phyloP scores from a whole-genome alignment of 2,329 filamentous ascomycete genomes.

The Penicillium sp. region DNA sequence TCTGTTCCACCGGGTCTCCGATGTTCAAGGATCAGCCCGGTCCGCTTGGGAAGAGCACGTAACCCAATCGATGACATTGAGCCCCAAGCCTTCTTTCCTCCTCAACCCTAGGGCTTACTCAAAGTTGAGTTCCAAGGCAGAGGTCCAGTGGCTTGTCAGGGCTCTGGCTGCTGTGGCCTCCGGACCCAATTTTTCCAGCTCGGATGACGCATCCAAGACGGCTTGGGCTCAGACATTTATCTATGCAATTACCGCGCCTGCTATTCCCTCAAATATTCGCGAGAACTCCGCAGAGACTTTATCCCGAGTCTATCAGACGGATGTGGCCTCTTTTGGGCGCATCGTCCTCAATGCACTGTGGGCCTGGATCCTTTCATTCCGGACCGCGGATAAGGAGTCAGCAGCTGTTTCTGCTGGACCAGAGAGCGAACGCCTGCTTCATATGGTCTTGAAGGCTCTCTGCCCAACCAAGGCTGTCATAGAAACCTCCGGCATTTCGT shows the following conservation, averaged over 20 bases:
- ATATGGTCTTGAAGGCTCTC: conserved; percentile 46
- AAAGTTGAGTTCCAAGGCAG: conserved; percentile 65
- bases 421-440: conserved; percentile 53
- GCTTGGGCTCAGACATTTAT: conserved; percentile 80
- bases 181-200: conserved; percentile 45
- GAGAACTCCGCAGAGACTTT: conserved; percentile 56
- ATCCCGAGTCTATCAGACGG: conserved; percentile 54
- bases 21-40: conserved; percentile 48
- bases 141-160: conserved; percentile 66
- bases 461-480: conserved; percentile 25
- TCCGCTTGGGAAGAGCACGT: conserved; percentile 43
- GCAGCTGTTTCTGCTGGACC: conserved; percentile 58
- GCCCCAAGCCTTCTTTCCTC: conserved; percentile 80
- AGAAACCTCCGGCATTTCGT: conserved; percentile 26
- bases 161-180: conserved; percentile 57
- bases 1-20: conserved; percentile 49
- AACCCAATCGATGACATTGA: conserved; percentile 57
- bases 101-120: conserved; percentile 76
- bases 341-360: conserved; percentile 66
- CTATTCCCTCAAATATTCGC: conserved; percentile 54
- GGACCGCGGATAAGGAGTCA: conserved; percentile 67
- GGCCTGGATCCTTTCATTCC: conserved; percentile 64
- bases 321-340: conserved; percentile 52
- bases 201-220: conserved; percentile 43
- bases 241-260: conserved; percentile 61